These are phyloP conservation scores for Poa pratensis DNA, from an alignment of 176 grass and related monocot species.

Conservation along the genomic window DNA sequence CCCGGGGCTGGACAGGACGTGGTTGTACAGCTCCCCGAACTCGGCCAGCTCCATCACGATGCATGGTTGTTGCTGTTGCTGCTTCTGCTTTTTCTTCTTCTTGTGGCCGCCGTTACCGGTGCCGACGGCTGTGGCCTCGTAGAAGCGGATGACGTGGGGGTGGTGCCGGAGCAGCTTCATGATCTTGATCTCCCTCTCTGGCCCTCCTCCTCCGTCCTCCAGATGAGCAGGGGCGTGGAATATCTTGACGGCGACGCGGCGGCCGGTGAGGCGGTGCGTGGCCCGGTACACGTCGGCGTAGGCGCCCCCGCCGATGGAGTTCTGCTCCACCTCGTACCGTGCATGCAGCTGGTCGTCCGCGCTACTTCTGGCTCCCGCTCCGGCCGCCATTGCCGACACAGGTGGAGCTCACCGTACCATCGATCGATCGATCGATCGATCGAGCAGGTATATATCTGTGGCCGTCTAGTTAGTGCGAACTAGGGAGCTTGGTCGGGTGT, in stretches of 20 bases:
- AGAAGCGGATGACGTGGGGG: constrained; percentile 63
- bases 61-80: constrained; percentile 29
- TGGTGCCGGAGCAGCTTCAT: constrained; percentile 61
- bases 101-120: not conserved
- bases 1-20: constrained; percentile 41
- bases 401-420: not conserved
- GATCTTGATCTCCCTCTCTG: constrained; percentile 60
- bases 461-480: not conserved
- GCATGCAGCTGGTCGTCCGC: not conserved
- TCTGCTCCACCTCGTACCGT: not conserved
- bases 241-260: constrained; percentile 31
- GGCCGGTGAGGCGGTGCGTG: constrained; percentile 19
- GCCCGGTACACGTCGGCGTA: not conserved
- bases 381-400: not conserved
- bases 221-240: not conserved
- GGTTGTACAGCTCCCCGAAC: constrained; percentile 53
- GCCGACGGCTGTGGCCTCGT: constrained; percentile 57
- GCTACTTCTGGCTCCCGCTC: not conserved
- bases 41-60: constrained; percentile 67
- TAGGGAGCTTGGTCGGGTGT: not conserved
- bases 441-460: not conserved
- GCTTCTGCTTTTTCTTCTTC: not conserved
- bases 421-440: not conserved
- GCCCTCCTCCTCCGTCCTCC: not conserved
- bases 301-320: not conserved